Evolutionary conservation across 805 yeast genomes (phyloP), one percentile per base, ranked within the genome.

Genomic region (Hanseniaspora meyeri): DNA sequence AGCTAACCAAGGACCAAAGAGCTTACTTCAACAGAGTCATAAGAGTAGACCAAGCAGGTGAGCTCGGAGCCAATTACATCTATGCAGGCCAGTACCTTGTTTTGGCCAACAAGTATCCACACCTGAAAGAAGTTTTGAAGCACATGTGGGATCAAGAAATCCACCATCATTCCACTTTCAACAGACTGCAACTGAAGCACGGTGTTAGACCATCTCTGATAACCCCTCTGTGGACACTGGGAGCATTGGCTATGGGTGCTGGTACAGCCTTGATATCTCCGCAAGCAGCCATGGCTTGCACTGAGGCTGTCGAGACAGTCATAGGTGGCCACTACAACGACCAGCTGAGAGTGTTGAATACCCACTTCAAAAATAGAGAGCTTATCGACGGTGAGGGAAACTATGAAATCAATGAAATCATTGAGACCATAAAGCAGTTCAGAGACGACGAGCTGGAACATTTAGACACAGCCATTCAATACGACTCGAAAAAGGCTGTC

Each of bases 131-230:
- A 0, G 74, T 89, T 12, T 71, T 93, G 64, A 79, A 81, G 64
- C 97, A 93, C 66, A 93, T 93, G 98, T 90, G 97, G 97, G 96
- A 90, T 37, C 97, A 93, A 68, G 98, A 93, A 64, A 76, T 91
- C 38, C 88, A 83, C 62, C 98, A 93, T 65, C 95, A 88, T 66
- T 71, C 78, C 60, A 86, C 96, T 0, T 93, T 93, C 72, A 85
- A 93, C 66, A 68, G 74, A 1, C 72, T 91, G 32, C 97, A 91
- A 67, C 72, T 77, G 1, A 75, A 78, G 58, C 81, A 86, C 61
- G 74, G 97, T 51, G 95, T 90, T 1, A 78, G 98, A 63, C 98
- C 98, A 3, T 87, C 96, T 0, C 63, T 93, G 16, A 69, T 93
- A 43, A 90, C 97, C 0, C 98, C 98, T 1, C 64, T 87, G 1